phyloP scores from a whole-genome alignment of 2,329 filamentous ascomycete species.

The Talaromyces marneffei region DNA sequence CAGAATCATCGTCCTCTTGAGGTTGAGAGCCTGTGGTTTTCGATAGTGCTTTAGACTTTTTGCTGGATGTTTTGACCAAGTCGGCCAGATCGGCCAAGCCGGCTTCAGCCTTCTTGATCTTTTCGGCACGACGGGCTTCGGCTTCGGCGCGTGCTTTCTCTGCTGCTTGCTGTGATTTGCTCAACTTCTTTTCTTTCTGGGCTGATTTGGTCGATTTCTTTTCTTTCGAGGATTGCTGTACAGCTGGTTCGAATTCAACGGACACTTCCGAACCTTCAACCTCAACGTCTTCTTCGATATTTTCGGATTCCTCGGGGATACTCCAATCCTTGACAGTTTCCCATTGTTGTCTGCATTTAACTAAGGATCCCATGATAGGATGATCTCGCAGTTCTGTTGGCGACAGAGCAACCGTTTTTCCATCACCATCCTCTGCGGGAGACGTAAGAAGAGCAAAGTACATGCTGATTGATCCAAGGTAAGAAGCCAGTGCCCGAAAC shows the following conservation, averaged over 20 bases:
- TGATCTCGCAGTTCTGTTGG: conserved; percentile 82
- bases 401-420: conserved; percentile 56
- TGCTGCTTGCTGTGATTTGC: conserved; percentile 46
- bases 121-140: conserved; percentile 50
- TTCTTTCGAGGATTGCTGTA: conserved; percentile 19
- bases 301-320: conserved; percentile 38
- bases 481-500: conserved; percentile 74
- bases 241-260: conserved; percentile 11
- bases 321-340: conserved; percentile 63
- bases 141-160: conserved; percentile 51
- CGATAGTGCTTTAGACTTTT: conserved; percentile 40
- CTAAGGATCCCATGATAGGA: conserved; percentile 77
- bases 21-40: conserved; percentile 23
- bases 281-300: conserved; percentile 20
- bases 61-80: conserved; percentile 47
- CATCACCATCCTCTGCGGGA: conserved; percentile 56
- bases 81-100: conserved; percentile 66
- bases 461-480: conserved; percentile 79
- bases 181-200: conserved; percentile 38
- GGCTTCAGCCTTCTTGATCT: conserved; percentile 56
- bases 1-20: conserved; percentile 59
- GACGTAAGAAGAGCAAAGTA: conserved; percentile 94
- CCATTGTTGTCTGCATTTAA: conserved; percentile 79
- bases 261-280: conserved; percentile 21
- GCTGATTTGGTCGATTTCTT: conserved; percentile 24